phyloP scores from a whole-genome alignment of 768 basidiomycete genomes.

The Lactarius akahatsu region DNA sequence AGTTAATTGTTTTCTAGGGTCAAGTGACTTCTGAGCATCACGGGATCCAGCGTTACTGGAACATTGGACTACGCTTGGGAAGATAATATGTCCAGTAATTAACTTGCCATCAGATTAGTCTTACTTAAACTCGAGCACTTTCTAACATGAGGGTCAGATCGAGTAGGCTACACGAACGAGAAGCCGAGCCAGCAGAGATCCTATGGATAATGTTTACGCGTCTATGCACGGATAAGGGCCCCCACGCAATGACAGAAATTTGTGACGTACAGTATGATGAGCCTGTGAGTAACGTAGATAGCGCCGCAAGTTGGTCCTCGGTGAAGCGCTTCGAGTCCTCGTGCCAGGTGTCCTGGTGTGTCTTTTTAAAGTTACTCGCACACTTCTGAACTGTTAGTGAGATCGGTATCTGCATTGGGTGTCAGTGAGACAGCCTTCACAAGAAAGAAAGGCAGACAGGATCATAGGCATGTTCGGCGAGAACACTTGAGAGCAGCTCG shows the following conservation, averaged over 20 bases:
- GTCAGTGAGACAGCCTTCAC: conserved; percentile 10
- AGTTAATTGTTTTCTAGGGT: conserved; percentile 1
- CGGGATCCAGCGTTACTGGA: background rate
- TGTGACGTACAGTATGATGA: conserved; percentile 71
- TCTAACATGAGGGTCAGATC: conserved; percentile 12
- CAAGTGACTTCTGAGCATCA: conserved; percentile 6
- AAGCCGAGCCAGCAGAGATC: background rate
- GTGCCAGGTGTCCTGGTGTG: conserved; percentile 88
- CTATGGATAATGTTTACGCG: conserved; percentile 20
- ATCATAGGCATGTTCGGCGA: conserved; percentile 84
- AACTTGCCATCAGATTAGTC: conserved; percentile 5
- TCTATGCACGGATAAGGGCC: conserved; percentile 22
- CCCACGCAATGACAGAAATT: background rate
- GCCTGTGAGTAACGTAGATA: conserved; percentile 83
- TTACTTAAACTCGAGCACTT: background rate
- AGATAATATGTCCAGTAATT: conserved; percentile 8
- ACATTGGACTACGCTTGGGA: conserved; percentile 1
- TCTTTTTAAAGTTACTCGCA: conserved; percentile 77
- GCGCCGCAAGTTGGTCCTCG: conserved; percentile 77
- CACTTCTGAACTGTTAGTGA: conserved; percentile 81
- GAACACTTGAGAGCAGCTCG: conserved; percentile 69
- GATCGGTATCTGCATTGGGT: conserved; percentile 61
- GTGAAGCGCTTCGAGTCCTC: conserved; percentile 84
- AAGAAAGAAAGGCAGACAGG: conserved; percentile 46
- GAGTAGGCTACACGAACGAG: background rate